These are phyloP conservation scores for Trifolium fragiferum DNA, from an alignment of 306 rosid species.

Conservation along the genomic window DNA sequence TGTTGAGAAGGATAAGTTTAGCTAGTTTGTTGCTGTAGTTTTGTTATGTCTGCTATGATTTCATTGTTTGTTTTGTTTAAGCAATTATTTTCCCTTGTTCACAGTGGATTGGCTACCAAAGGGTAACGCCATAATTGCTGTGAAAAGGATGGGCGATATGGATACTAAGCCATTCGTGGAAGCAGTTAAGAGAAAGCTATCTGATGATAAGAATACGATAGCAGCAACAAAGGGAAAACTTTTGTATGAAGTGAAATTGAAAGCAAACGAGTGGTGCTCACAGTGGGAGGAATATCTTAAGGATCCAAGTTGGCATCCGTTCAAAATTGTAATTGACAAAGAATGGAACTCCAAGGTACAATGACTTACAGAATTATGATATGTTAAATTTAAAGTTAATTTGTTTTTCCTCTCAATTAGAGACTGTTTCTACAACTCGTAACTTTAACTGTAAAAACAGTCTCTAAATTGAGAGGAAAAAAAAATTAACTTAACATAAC, in stretches of 20 bases:
- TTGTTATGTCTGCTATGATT: not conserved
- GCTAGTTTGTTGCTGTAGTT: constrained; percentile 18
- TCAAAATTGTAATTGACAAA: constrained; percentile 47
- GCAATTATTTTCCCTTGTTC: constrained; percentile 26
- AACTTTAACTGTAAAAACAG: too few species aligned
- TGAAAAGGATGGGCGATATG: constrained; percentile 53
- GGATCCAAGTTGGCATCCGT: constrained; percentile 91
- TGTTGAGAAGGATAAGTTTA: not conserved
- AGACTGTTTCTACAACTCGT: not conserved
- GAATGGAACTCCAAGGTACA: constrained; percentile 45
- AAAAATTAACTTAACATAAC: too few species aligned
- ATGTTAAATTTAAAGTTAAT: not conserved
- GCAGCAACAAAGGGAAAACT: constrained; percentile 33
- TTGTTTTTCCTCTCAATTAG: not conserved
- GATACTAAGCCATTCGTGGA: constrained; percentile 57
- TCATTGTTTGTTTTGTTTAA: constrained; percentile 18
- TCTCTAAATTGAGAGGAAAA: too few species aligned
- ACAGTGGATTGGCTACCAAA: constrained; percentile 43
- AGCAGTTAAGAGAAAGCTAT: constrained; percentile 48
- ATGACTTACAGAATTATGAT: too few species aligned
- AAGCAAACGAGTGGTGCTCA: constrained; percentile 54
- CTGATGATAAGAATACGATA: constrained; percentile 46
- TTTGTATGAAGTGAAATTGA: constrained; percentile 44
- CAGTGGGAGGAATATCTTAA: constrained; percentile 64
- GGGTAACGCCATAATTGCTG: constrained; percentile 47